These are phyloP conservation scores for Fusarium keratoplasticum DNA, from an alignment of 2,329 filamentous ascomycete genomes.

Conservation along the genomic window DNA sequence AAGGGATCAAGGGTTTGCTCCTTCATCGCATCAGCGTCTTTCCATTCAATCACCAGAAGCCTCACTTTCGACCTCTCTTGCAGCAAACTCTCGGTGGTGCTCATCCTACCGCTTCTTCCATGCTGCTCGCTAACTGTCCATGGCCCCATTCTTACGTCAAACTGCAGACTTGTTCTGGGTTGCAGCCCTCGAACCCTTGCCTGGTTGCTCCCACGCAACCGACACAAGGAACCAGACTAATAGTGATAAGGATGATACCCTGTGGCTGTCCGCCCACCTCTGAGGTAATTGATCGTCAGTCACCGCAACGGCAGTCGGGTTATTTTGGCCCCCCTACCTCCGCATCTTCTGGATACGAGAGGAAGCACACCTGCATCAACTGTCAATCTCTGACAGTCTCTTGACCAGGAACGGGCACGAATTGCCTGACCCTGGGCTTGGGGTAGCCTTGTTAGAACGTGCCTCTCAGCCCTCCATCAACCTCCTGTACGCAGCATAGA, in stretches of 20 bases:
- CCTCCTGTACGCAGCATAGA: background rate
- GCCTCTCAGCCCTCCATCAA: background rate
- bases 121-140: background rate
- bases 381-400: background rate
- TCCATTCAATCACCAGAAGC: background rate
- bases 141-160: slow-evolving; percentile 29
- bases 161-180: background rate
- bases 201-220: background rate
- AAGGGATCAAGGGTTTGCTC: background rate
- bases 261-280: slow-evolving; percentile 8
- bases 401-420: background rate
- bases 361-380: background rate
- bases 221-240: background rate
- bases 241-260: background rate
- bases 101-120: background rate
- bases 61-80: background rate
- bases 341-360: background rate
- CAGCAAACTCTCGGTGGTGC: background rate
- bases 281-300: slow-evolving; percentile 26
- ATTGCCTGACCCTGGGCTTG: background rate
- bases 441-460: background rate
- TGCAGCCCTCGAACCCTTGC: background rate
- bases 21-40: background rate
- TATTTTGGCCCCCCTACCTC: background rate
- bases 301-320: slow-evolving; percentile 8